Percentiles rank a stretch among this genome's conserved stretches.
phyloP scores from a whole-genome alignment of 768 basidiomycete species.

The Cystobasidium onofrii region DNA sequence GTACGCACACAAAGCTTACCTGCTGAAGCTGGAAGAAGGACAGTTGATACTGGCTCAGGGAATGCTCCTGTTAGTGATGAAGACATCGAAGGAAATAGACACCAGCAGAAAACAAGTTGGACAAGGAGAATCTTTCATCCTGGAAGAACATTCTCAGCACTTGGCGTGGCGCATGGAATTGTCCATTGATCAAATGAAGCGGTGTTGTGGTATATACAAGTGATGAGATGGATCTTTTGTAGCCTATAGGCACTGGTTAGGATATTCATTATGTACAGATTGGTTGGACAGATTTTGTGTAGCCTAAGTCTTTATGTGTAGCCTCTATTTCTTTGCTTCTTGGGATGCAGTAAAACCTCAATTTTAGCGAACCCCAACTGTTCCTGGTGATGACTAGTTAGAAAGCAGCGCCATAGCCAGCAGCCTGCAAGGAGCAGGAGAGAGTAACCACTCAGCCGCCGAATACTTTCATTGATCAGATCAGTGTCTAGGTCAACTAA shows the following conservation, averaged over 20 bases:
- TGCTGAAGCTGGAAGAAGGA: neutral
- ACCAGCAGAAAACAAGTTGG: neutral
- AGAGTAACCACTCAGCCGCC: no score
- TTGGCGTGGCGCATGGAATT: neutral
- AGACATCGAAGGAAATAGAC: neutral
- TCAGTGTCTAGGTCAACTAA: no score
- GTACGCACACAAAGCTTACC: neutral
- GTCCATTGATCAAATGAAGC: neutral
- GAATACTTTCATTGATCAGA: no score
- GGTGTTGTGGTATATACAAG: no score
- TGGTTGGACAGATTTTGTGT: no score
- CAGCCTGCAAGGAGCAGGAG: neutral
- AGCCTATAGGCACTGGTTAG: no score
- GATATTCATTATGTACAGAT: no score
- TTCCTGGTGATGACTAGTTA: neutral
- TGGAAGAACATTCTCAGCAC: neutral
- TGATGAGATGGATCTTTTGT: no score
- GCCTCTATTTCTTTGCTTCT: no score
- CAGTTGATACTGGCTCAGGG: neutral
- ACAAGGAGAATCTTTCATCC: neutral
- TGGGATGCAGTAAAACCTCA: no score
- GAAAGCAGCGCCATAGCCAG: slow-evolving; percentile 6
- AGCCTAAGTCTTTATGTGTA: no score
- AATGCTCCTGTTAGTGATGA: neutral
- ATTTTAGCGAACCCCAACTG: no score